Conservation (phyloP, 306 rosid species). For the Malus sieversii region DNA sequence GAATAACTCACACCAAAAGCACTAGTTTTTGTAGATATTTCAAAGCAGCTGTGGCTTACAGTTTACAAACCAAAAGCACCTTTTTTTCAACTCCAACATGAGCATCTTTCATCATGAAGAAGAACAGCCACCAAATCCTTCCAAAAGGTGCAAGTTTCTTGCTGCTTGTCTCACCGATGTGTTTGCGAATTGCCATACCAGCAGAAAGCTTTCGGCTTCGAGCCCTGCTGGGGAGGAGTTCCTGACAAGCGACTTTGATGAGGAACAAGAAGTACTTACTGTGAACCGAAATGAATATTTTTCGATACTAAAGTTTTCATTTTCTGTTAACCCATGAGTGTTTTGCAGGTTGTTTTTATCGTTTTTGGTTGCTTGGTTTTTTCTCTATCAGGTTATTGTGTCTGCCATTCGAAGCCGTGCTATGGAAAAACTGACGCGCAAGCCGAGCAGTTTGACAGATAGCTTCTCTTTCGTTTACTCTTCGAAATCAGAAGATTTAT, state of each 20-base stretch:
- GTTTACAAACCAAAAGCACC: not conserved
- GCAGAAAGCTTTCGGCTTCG: constrained; percentile 26
- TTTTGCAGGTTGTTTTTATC: not conserved
- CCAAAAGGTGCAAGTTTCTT: constrained; percentile 47
- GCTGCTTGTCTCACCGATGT: constrained; percentile 52
- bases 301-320: not conserved
- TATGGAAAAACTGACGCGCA: constrained; percentile 53
- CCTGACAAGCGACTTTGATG: constrained; percentile 46
- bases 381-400: constrained; percentile 49
- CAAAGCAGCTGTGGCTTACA: not conserved
- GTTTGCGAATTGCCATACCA: constrained; percentile 41
- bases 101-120: constrained; percentile 58
- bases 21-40: constrained; percentile 18
- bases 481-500: constrained; percentile 43
- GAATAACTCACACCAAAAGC: not conserved
- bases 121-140: constrained; percentile 39
- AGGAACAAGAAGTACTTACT: constrained; percentile 54
- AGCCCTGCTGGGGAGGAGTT: constrained; percentile 53
- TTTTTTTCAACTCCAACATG: constrained; percentile 34
- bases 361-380: not conserved
- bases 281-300: not conserved
- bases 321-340: not conserved
- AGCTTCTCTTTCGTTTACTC: constrained; percentile 53
- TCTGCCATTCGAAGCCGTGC: constrained; percentile 63
- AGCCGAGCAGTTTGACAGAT: constrained; percentile 30